phyloP scores from a whole-genome alignment of 2,329 filamentous ascomycete species.

The Fusarium zealandicum region DNA sequence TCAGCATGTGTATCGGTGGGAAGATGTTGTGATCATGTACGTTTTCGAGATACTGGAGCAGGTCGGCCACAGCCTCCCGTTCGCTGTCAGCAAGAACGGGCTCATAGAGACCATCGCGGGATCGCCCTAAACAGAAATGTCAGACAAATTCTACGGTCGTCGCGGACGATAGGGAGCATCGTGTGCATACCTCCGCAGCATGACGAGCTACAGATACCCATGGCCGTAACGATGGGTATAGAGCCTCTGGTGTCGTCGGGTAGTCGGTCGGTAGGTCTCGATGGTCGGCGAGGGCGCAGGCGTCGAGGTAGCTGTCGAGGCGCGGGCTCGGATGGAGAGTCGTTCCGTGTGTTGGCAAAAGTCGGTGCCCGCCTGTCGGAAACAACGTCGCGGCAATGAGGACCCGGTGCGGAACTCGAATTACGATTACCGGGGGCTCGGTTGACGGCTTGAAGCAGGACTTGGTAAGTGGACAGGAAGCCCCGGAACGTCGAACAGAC shows the following conservation, averaged over 20 bases:
- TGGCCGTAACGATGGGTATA: conserved; percentile 48
- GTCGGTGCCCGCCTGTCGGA: conserved; percentile 24
- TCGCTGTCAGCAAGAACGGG: conserved; percentile 93
- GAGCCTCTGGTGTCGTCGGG: conserved; percentile 14
- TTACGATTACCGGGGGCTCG: conserved; percentile 32
- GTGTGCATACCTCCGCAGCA: conserved; percentile 60
- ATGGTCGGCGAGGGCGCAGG: conserved; percentile 16
- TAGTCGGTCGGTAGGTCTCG: conserved; percentile 13
- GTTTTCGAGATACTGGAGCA: conserved; percentile 95
- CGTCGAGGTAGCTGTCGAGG: conserved; percentile 11
- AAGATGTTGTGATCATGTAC: conserved; percentile 59
- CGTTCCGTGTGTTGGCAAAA: conserved; percentile 31
- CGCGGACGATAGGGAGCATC: conserved; percentile 9
- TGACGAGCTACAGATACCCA: conserved; percentile 67
- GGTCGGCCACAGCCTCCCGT: conserved; percentile 93
- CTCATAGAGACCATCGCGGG: conserved; percentile 83
- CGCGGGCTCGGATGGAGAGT: conserved; percentile 22
- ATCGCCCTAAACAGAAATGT: conserved; percentile 62
- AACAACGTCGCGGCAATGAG: conserved; percentile 40
- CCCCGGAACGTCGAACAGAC: conserved; percentile 12
- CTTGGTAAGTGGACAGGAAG: conserved; percentile 14
- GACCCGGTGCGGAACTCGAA: conserved; percentile 27
- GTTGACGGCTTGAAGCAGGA: conserved; percentile 24
- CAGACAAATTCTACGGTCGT: conserved; percentile 20
- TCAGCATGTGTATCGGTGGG: conserved; percentile 41